These are phyloP conservation scores for Vaccinium corymbosum DNA, from an alignment of 148 eudicot genomes.

Conservation along the genomic window DNA sequence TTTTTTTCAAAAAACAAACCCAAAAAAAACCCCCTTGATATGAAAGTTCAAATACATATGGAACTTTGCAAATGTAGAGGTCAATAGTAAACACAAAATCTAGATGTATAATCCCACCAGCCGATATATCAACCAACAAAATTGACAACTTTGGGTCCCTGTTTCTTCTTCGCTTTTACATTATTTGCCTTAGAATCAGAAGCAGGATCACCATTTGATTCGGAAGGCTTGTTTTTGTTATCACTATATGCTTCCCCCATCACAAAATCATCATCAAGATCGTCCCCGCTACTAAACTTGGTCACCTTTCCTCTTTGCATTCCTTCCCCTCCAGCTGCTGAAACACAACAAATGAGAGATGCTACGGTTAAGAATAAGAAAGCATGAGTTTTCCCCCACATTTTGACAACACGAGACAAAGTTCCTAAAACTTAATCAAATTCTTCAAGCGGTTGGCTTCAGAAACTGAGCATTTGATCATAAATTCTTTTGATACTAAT, in stretches of 20 bases:
- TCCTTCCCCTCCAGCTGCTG: slow-evolving; percentile 29
- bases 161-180: slow-evolving; percentile 57
- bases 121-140: slow-evolving; percentile 47
- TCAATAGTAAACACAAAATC: not conserved
- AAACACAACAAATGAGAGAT: not conserved
- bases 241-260: slow-evolving; percentile 22
- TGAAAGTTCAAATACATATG: slow-evolving; percentile 4
- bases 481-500: not conserved
- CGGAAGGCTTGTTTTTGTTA: slow-evolving; percentile 21
- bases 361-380: not conserved
- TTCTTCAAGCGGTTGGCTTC: not conserved
- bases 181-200: slow-evolving; percentile 21
- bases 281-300: slow-evolving; percentile 81
- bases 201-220: slow-evolving; percentile 17
- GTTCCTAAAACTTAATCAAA: not conserved
- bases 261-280: slow-evolving; percentile 89
- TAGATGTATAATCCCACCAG: not conserved
- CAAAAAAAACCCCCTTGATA: not conserved
- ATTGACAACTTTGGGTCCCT: slow-evolving; percentile 84
- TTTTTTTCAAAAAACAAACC: no score
- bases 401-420: not conserved
- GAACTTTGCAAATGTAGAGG: not conserved
- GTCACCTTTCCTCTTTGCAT: slow-evolving; percentile 54
- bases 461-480: not conserved
- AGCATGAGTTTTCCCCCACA: not conserved